Percentiles rank a stretch among this genome's conserved stretches.
Conservation (phyloP, 352 stramenopile genomes). For the Phytophthora citricola region DNA sequence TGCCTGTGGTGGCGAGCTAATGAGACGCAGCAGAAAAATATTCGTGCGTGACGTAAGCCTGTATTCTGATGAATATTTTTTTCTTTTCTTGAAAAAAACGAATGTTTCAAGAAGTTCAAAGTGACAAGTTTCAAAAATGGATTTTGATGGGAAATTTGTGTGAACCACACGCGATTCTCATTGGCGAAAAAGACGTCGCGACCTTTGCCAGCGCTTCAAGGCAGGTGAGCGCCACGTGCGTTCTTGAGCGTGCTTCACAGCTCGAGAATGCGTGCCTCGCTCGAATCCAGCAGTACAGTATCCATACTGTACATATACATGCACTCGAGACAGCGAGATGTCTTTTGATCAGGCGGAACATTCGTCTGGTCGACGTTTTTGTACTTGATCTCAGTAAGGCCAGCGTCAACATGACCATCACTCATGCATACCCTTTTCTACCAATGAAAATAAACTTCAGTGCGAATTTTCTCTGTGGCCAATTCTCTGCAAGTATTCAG, state of each 20-base stretch:
- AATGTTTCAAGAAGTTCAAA: not conserved
- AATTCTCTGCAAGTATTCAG: slow-evolving; percentile 8
- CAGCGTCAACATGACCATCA: slow-evolving; percentile 33
- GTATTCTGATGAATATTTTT: slow-evolving; percentile 14
- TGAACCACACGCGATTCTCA: slow-evolving; percentile 11
- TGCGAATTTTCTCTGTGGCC: slow-evolving; percentile 29
- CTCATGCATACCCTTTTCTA: slow-evolving; percentile 14
- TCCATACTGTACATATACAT: too few species aligned
- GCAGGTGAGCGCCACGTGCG: slow-evolving; percentile 15
- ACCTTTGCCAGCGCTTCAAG: slow-evolving; percentile 3
- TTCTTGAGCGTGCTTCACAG: not conserved
- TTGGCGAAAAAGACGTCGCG: slow-evolving; percentile 18
- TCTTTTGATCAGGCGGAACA: slow-evolving; percentile 14
- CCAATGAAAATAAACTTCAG: slow-evolving; percentile 16
- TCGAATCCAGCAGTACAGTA: slow-evolving; percentile 12
- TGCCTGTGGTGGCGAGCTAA: too few species aligned
- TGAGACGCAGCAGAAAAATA: slow-evolving; percentile 14
- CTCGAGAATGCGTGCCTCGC: not conserved
- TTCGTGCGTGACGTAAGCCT: slow-evolving; percentile 34
- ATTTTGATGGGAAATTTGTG: slow-evolving; percentile 21
- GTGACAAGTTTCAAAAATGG: slow-evolving; percentile 8
- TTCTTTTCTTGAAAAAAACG: not conserved
- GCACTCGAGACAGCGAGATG: not conserved
- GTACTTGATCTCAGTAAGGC: slow-evolving; percentile 10
- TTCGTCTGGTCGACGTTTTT: slow-evolving; percentile 16